Evolutionary conservation across 352 stramenopile genomes (phyloP), one percentile per base, ranked within the genome.

Genomic region (Globisporangium uncinulatum): DNA sequence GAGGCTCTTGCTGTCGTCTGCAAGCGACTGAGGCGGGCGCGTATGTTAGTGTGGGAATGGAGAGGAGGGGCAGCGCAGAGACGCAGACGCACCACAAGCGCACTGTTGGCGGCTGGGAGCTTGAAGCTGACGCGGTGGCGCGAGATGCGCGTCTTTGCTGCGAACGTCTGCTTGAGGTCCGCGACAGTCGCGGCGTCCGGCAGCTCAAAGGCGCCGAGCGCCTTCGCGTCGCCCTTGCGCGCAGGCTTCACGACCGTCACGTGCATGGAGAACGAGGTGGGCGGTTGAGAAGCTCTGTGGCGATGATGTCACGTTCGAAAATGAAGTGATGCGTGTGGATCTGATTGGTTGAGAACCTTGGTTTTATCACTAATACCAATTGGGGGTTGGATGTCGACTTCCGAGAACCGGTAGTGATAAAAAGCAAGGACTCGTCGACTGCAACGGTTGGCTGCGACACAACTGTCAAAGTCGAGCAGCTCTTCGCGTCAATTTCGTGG

Each of bases 51-150:
- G 24, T 29, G 24, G 24, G 24, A 29, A 29, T 29, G n/a, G n/a
- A n/a, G n/a, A n/a, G n/a, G n/a, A n/a, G n/a, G n/a, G n/a, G n/a
- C n/a, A n/a, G n/a, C n/a, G n/a, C n/a, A n/a, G n/a, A n/a, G n/a
- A n/a, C n/a, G n/a, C n/a, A 48, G 19, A 31, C 43, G 17, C 19
- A 48, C 63, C 55, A 79, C 60, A 52, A 79, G 63, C 46, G 62
- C 66, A 48, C 60, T 62, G 31, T 73, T 63, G 29, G 56, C 56
- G 6, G 50, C 39, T 48, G 69, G 60, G 49, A 89, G 53, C 69
- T 91, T 91, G 57, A 89, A 72, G 44, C 57, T 79, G 56, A 88
- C 76, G 57, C 81, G 78, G 62, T 76, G 72, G 61, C 74, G 71
- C 24, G 69, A 86, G 36, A 91, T 54, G 51, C 69, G 63, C 52